phyloP scores from a whole-genome alignment of 345 rosid species.

The Laguncularia racemosa region DNA sequence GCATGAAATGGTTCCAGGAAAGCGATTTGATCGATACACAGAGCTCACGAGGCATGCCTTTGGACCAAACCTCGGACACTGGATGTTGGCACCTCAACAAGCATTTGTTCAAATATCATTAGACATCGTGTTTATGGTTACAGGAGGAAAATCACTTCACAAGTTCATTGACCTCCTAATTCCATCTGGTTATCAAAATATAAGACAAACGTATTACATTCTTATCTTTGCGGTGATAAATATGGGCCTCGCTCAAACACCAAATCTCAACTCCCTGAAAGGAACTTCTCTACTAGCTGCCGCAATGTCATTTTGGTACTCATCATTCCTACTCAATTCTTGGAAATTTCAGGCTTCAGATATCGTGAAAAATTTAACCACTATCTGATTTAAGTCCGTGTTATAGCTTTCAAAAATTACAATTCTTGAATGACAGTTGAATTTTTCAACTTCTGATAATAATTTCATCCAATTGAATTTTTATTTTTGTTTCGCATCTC shows the following conservation, averaged over 20 bases:
- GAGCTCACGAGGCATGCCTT: constrained; percentile 60
- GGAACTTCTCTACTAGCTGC: constrained; percentile 65
- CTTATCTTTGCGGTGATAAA: constrained; percentile 65
- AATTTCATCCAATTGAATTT: too few relatives aligned
- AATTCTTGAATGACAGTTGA: too few relatives aligned
- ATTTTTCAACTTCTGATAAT: too few relatives aligned
- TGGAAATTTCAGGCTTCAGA: too few relatives aligned
- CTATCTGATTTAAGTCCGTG: too few relatives aligned
- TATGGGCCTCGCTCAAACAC: constrained; percentile 58
- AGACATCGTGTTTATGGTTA: constrained; percentile 61
- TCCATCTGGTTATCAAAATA: constrained; percentile 15
- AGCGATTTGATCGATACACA: constrained; percentile 54
- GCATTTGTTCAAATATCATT: constrained; percentile 47
- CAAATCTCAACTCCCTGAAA: constrained; percentile 59
- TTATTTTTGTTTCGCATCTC: too few relatives aligned
- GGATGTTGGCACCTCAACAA: constrained; percentile 63
- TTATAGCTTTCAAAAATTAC: too few relatives aligned
- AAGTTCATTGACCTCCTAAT: constrained; percentile 35
- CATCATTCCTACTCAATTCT: too few relatives aligned
- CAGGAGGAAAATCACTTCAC: constrained; percentile 54
- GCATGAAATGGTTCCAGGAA: constrained; percentile 71
- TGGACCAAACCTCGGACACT: constrained; percentile 61
- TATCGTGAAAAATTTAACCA: too few relatives aligned
- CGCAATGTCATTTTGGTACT: constrained; percentile 54
- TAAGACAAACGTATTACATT: constrained; percentile 43